phyloP scores from a whole-genome alignment of 2,329 filamentous ascomycete species.

The Salinomyces thailandicus region DNA sequence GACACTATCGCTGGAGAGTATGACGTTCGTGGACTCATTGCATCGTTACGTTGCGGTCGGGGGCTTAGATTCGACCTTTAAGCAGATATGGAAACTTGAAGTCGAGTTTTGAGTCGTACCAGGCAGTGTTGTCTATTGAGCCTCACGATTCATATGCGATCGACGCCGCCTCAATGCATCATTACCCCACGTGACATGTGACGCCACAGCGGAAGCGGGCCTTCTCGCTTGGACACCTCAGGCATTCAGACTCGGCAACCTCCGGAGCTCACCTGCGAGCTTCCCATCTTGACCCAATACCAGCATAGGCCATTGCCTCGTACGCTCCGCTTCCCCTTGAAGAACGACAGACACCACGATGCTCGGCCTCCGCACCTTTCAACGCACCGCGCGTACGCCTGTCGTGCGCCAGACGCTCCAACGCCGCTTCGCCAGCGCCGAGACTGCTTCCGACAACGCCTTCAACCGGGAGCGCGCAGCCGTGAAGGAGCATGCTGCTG shows the following conservation, averaged over 20 bases:
- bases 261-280: background rate
- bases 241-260: background rate
- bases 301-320: too few species aligned
- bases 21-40: background rate
- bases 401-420: slow-evolving; percentile 19
- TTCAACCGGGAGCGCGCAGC: slow-evolving; percentile 88
- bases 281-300: too few species aligned
- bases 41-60: background rate
- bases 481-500: slow-evolving; percentile 80
- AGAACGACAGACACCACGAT: slow-evolving; percentile 9
- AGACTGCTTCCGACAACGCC: slow-evolving; percentile 62
- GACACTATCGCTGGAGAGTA: background rate
- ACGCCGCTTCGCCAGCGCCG: slow-evolving; percentile 3
- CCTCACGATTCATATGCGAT: too few species aligned
- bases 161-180: too few species aligned
- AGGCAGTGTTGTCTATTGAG: too few species aligned
- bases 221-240: background rate
- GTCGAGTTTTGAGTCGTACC: too few species aligned
- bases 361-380: slow-evolving; percentile 19
- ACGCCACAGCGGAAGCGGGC: too few species aligned
- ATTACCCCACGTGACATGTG: too few species aligned
- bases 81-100: too few species aligned
- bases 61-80: too few species aligned
- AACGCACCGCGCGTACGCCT: slow-evolving; percentile 14
- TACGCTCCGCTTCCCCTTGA: slow-evolving; percentile 5